Evolutionary conservation across 768 basidiomycete species (phyloP), one percentile per base, ranked within the genome.

Genomic region (Trametes meyenii): DNA sequence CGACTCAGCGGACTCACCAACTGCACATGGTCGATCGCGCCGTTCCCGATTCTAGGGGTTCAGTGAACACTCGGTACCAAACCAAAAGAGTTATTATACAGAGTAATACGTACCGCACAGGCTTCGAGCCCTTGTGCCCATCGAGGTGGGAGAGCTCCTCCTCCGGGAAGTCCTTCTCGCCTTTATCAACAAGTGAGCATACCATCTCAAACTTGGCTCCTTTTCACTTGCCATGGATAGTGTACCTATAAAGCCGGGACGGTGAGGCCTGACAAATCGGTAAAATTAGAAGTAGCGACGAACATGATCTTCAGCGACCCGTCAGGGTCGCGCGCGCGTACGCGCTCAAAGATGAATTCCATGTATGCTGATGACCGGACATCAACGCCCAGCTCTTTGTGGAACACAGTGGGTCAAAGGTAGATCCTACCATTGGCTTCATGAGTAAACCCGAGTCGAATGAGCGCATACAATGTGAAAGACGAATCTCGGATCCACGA

Each of bases 401-500:
- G 5, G 13, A 23, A 8, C 44, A 10, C 17, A 46, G n/a, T 5
- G 33, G 11, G 8, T 12, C 17, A 6, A 50, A 14, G 13, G 43
- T 42, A 13, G 12, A 12, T 72, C 79, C n/a, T 57, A 92, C 92
- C 83, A 65, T 92, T 89, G 0, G 94, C 94, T 71, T 99, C 96
- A 19, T 90, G 83, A 0, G 95, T 98, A 75, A 96, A 98, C 0
- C 96, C 97, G 0, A 98, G 82, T 40, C 97, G 83, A 59, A 98
- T 88, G 40, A 98, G 81, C 0, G 96, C 96, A 70, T 98, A 99
- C 5, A 98, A 82, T 0, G 94, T 94, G 79, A 99, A 99, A 0
- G 91, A 92, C 0, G 94, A 89, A 70, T 99, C 96, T n/a, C 96
- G 87, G 69, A 98, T 93, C 91, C 92, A 94, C 0, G 89, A 91